These are phyloP conservation scores for Boletus sp. DNA, from an alignment of 768 basidiomycete genomes.

Conservation along the genomic window DNA sequence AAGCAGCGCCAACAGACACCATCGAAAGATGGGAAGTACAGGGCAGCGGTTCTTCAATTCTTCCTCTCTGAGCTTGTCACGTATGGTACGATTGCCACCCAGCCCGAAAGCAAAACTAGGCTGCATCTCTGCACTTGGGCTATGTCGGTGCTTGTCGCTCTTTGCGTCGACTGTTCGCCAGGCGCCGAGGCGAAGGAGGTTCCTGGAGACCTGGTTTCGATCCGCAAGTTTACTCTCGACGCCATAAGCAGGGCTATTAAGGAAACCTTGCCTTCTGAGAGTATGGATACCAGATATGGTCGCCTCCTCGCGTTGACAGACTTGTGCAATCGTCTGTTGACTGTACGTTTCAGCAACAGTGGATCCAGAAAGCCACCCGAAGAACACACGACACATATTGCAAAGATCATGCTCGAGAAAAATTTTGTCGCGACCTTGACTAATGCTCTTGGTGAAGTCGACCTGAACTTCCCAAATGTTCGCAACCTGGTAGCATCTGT, in stretches of 20 bases:
- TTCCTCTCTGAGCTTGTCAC: slow-evolving; percentile 82
- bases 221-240: slow-evolving; percentile 92
- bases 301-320: slow-evolving; percentile 85
- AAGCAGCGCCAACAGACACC: slow-evolving; percentile 52
- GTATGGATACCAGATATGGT: slow-evolving; percentile 77
- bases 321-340: slow-evolving; percentile 83
- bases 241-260: slow-evolving; percentile 84
- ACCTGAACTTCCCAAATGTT: slow-evolving; percentile 93
- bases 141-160: slow-evolving; percentile 84
- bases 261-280: slow-evolving; percentile 61
- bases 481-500: slow-evolving; percentile 83
- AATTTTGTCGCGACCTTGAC: slow-evolving; percentile 90
- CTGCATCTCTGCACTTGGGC: slow-evolving; percentile 79
- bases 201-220: slow-evolving; percentile 74
- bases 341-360: slow-evolving; percentile 64
- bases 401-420: slow-evolving; percentile 98
- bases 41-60: slow-evolving; percentile 71
- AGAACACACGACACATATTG: slow-evolving; percentile 86
- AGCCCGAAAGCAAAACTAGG: slow-evolving; percentile 53
- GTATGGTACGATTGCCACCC: slow-evolving; percentile 68
- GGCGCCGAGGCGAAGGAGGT: slow-evolving; percentile 72
- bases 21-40: slow-evolving; percentile 68
- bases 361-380: slow-evolving; percentile 50
- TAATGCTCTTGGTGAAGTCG: slow-evolving; percentile 84
- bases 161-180: slow-evolving; percentile 84